phyloP scores from a whole-genome alignment of 768 basidiomycete species.

The Kwoniella sp. region DNA sequence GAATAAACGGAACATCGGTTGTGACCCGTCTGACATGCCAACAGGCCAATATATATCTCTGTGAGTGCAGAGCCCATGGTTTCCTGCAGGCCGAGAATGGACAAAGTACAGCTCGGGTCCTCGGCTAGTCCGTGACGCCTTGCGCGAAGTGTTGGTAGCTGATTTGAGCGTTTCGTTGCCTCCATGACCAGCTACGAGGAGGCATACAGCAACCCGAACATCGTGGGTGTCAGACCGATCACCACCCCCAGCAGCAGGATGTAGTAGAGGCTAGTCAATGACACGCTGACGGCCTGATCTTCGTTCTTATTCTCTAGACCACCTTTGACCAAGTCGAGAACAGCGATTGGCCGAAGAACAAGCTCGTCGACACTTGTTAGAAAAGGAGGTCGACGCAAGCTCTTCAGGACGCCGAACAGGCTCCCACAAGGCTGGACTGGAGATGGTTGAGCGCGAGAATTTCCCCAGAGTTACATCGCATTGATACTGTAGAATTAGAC shows the following conservation, averaged over 20 bases:
- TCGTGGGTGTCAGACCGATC: conserved; percentile 35
- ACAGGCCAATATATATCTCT: conserved; percentile 73
- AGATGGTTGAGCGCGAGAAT: neutral
- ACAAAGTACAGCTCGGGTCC: too few species aligned
- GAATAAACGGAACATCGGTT: conserved; percentile 68
- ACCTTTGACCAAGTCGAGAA: conserved; percentile 36
- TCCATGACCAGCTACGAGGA: conserved; percentile 44
- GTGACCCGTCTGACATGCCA: conserved; percentile 76
- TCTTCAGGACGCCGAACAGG: too few species aligned
- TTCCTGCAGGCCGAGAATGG: too few species aligned
- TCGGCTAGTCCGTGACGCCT: too few species aligned
- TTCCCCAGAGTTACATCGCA: too few species aligned
- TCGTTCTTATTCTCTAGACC: conserved; percentile 30
- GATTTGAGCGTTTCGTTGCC: too few species aligned
- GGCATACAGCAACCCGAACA: conserved; percentile 51
- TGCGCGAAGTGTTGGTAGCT: too few species aligned
- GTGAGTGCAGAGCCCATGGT: too few species aligned
- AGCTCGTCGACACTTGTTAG: conserved; percentile 48
- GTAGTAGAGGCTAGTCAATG: neutral
- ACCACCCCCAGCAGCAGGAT: too few species aligned
- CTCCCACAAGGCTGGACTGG: too few species aligned
- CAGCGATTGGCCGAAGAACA: conserved; percentile 42
- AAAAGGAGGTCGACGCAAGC: too few species aligned
- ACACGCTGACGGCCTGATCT: neutral
- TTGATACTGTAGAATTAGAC: too few species aligned